A percentile compares a stretch with the other conserved stretches of the same genome.
phyloP scores from a whole-genome alignment of 306 rosid genomes.

The Gynostemma pentaphyllum region DNA sequence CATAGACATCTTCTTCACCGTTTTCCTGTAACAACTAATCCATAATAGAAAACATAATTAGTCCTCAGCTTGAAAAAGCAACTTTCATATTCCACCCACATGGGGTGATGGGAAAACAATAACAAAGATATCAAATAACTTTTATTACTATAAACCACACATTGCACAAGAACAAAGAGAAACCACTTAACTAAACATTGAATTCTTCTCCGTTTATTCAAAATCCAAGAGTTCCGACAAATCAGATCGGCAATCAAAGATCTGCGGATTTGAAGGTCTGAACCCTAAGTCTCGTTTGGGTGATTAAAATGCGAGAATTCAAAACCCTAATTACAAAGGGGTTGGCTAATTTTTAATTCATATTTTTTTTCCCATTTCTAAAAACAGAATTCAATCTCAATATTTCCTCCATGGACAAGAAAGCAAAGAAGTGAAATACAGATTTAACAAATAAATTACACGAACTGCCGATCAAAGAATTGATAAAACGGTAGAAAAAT shows the following conservation, averaged over 20 bases:
- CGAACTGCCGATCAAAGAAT: not conserved
- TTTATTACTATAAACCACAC: not conserved
- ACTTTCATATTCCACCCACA: not conserved
- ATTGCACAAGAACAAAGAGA: not conserved
- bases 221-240: not conserved
- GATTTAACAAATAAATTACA: conserved; percentile 1
- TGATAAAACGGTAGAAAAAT: not conserved
- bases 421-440: conserved; percentile 14
- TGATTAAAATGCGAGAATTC: not conserved
- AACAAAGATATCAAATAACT: not conserved
- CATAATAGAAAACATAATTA: not conserved
- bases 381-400: not conserved
- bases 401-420: conserved; percentile 8
- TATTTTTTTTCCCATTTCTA: not conserved
- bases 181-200: no score
- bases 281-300: conserved; percentile 1
- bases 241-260: conserved; percentile 9
- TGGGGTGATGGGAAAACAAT: not conserved
- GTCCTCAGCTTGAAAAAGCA: conserved; percentile 1
- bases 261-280: no score
- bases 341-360: no score
- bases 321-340: no score
- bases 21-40: conserved; percentile 21
- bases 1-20: conserved; percentile 33
- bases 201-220: not conserved